Evolutionary conservation across 176 grass and related monocot genomes (phyloP).

Genomic region (Elaeis guineensis): DNA sequence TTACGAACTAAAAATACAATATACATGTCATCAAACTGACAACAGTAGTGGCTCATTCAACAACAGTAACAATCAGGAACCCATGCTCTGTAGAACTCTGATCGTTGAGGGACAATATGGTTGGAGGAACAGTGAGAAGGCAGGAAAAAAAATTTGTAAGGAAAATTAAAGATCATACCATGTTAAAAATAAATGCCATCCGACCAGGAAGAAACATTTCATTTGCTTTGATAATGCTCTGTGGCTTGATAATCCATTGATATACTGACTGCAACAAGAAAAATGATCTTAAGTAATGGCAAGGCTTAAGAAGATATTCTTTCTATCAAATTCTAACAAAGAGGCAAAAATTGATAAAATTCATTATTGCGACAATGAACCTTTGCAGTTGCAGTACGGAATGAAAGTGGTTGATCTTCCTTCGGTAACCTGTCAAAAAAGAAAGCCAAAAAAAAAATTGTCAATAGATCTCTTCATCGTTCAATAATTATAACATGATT

Average conservation of each 20-base stretch:
- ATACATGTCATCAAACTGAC: too few relatives aligned
- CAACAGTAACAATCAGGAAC: too few relatives aligned
- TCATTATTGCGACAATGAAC: conserved; percentile 18
- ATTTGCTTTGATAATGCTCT: conserved; percentile 71
- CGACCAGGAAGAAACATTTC: conserved; percentile 97
- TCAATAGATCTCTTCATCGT: too few relatives aligned
- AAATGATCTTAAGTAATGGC: background rate
- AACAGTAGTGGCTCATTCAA: too few relatives aligned
- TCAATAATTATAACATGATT: too few relatives aligned
- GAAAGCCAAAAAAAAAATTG: background rate
- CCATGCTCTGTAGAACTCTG: too few relatives aligned
- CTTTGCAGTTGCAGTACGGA: conserved; percentile 91
- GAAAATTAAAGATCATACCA: conserved; percentile 40
- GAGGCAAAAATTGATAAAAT: too few relatives aligned
- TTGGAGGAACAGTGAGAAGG: too few relatives aligned
- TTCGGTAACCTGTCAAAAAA: conserved; percentile 42
- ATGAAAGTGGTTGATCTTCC: conserved; percentile 62
- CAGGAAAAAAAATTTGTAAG: background rate
- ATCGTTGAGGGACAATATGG: too few relatives aligned
- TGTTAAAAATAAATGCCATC: conserved; percentile 94
- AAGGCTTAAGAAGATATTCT: too few relatives aligned
- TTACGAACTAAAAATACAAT: too few relatives aligned
- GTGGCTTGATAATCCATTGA: conserved; percentile 89
- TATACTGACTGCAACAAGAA: conserved; percentile 75
- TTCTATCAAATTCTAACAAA: too few relatives aligned